Conservation (phyloP, 2,329 filamentous ascomycete genomes). For the Dactylella cylindrospora region DNA sequence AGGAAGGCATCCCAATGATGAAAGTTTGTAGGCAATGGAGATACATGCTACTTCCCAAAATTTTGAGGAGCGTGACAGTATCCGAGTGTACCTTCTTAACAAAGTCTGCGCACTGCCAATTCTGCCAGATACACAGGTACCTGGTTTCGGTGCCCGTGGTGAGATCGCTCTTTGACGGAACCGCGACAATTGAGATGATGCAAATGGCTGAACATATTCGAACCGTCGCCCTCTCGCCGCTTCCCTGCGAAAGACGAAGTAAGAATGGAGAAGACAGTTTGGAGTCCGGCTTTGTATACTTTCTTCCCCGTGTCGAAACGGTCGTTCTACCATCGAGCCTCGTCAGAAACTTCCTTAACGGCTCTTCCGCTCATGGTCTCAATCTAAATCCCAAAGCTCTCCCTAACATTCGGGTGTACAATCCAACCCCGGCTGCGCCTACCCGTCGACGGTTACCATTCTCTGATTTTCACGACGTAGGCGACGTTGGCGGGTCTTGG, state of each 20-base stretch:
- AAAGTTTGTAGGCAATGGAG: slow-evolving; percentile 23
- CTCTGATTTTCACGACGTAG: background rate
- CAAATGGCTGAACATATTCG: slow-evolving; percentile 9
- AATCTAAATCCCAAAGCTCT: slow-evolving; percentile 14
- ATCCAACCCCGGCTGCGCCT: background rate
- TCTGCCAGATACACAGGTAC: background rate
- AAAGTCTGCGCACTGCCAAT: slow-evolving; percentile 17
- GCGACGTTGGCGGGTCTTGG: slow-evolving; percentile 8
- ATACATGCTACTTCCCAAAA: slow-evolving; percentile 13
- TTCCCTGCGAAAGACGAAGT: slow-evolving; percentile 6
- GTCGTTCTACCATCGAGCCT: slow-evolving; percentile 17
- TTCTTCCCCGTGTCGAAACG: slow-evolving; percentile 17
- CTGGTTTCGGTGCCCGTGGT: slow-evolving; percentile 21
- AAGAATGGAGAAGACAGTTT: slow-evolving; percentile 17
- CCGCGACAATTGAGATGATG: slow-evolving; percentile 8
- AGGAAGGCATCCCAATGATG: slow-evolving; percentile 1
- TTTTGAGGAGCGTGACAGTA: slow-evolving; percentile 17
- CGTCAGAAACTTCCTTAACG: slow-evolving; percentile 15
- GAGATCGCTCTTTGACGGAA: slow-evolving; percentile 24
- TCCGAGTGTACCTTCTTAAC: slow-evolving; percentile 33
- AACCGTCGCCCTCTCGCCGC: slow-evolving; percentile 12
- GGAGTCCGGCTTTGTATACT: slow-evolving; percentile 25
- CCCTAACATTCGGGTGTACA: slow-evolving; percentile 13
- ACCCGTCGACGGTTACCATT: background rate
- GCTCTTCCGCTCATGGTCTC: slow-evolving; percentile 13